Evolutionary conservation across 805 yeast genomes (phyloP), one percentile per base, ranked within the genome.

Genomic region (Kazachstania martiniae): DNA sequence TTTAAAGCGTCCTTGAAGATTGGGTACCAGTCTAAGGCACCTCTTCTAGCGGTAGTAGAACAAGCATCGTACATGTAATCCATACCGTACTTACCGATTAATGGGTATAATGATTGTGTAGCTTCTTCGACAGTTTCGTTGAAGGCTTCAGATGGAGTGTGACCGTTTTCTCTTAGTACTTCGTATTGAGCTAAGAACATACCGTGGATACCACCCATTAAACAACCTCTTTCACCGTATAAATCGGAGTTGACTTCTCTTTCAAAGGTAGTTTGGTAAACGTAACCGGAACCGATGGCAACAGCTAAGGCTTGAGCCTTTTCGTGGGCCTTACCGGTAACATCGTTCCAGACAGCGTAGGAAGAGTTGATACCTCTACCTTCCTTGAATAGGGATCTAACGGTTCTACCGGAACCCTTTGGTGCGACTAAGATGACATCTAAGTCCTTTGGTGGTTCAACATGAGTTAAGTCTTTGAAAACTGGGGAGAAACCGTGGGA

Each of bases 11-110:
- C 89, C 77, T 87, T 87, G 86, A 91, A 91, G 67, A 81, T 72
- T 67, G 97, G 97, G 75, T 91, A 89, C 98, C 98, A 91, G 74
- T 91, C 98, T 57, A 91, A 77, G 62, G 98, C 98, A 77, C 98
- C 98, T 74, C 98, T 85, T 77, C 97, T 86, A 58, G 98, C 98
- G 51, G 98, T 91, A 61, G 98, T 91, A 51, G 98, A 91, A 72
- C 98, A 91, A 57, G 98, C 98, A 63, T 91, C 97, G 78, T 91
- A 91, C 98, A 91, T 91, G 89, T 91, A 91, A 71, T 91, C 98
- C 98, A 91, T 91, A 72, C 98, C 98, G 77, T 91, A 83, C 70
- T 85, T 86, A 70, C 98, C 98, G 54, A 91, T 66, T 74, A 91
- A 79, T 68, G 98, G 98, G 83, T 91, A 91, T 58, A 91, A 75